phyloP scores from a whole-genome alignment of 169 alveolate species.

The Cyclospora cayetanensis region DNA sequence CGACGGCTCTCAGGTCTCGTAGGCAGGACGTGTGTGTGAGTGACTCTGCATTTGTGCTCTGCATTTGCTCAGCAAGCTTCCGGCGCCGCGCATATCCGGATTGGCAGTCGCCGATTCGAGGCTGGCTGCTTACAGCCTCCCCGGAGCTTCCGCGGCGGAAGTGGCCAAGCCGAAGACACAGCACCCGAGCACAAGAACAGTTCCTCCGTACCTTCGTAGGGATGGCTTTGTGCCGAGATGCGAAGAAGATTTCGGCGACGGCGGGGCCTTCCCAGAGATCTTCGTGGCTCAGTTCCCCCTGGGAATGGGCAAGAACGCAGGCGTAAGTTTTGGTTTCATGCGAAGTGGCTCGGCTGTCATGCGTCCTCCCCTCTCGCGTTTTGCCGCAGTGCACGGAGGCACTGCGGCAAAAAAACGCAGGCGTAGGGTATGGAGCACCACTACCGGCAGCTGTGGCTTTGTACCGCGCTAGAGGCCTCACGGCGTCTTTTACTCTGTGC shows the following conservation, averaged over 20 bases:
- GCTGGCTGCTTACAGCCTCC: neutral
- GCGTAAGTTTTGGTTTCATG: too few relatives aligned
- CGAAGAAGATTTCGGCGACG: conserved; percentile 84
- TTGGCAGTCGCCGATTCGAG: conserved; percentile 8
- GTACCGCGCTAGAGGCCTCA: neutral
- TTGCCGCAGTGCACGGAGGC: neutral
- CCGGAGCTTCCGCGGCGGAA: neutral
- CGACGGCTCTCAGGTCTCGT: neutral
- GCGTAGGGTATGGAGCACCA: neutral
- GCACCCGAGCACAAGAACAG: neutral
- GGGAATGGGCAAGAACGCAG: conserved; percentile 77
- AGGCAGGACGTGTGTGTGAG: neutral
- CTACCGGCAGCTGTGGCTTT: neutral
- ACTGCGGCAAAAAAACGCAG: neutral
- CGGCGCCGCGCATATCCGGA: conserved; percentile 49
- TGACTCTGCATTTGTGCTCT: neutral
- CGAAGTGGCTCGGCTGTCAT: too few relatives aligned
- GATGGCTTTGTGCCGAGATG: conserved; percentile 78
- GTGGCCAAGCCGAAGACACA: neutral
- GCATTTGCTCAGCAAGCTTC: conserved; percentile 21
- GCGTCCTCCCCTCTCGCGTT: too few relatives aligned
- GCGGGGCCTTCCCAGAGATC: conserved; percentile 87
- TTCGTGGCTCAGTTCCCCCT: conserved; percentile 84
- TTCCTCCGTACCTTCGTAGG: conserved; percentile 74
- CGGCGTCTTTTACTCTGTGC: neutral